phyloP scores from a whole-genome alignment of 768 basidiomycete genomes.

The Mycena sanguinolenta region DNA sequence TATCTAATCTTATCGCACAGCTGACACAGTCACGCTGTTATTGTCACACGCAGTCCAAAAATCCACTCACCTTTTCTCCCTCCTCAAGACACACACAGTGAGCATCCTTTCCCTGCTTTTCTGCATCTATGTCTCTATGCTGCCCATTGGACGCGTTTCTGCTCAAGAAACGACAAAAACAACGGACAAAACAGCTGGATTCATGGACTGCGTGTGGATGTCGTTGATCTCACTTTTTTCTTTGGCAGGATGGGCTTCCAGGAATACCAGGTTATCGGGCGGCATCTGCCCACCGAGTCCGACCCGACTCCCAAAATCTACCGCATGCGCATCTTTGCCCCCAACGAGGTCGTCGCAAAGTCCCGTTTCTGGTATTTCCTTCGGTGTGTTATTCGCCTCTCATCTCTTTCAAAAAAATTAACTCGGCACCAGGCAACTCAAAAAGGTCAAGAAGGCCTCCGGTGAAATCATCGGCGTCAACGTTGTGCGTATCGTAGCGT shows the following conservation, averaged over 20 bases:
- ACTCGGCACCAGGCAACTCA: slow-evolving; percentile 76
- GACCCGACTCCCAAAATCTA: slow-evolving; percentile 98
- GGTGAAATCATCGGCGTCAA: slow-evolving; percentile 99
- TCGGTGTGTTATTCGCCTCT: slow-evolving; percentile 62
- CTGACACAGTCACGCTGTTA: too few relatives aligned
- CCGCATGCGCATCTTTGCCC: slow-evolving; percentile 99
- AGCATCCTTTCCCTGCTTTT: background rate
- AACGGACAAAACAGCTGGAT: slow-evolving; percentile 21
- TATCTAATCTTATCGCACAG: slow-evolving; percentile 27
- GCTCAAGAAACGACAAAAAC: background rate
- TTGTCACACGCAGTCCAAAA: too few relatives aligned
- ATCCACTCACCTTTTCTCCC: background rate
- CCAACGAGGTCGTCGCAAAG: slow-evolving; percentile 98
- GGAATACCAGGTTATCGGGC: slow-evolving; percentile 98
- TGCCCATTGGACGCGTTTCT: background rate
- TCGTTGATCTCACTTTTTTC: slow-evolving; percentile 18
- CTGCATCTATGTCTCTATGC: background rate
- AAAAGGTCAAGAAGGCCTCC: slow-evolving; percentile 99
- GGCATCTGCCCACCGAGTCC: slow-evolving; percentile 93
- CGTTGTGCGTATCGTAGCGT: slow-evolving; percentile 87
- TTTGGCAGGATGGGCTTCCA: slow-evolving; percentile 79
- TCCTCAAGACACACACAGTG: slow-evolving; percentile 32
- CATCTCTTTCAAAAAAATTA: too few relatives aligned
- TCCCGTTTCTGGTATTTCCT: slow-evolving; percentile 99
- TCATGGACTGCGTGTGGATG: slow-evolving; percentile 11